Conservation (phyloP, 306 rosid species). For the Urtica urens region DNA sequence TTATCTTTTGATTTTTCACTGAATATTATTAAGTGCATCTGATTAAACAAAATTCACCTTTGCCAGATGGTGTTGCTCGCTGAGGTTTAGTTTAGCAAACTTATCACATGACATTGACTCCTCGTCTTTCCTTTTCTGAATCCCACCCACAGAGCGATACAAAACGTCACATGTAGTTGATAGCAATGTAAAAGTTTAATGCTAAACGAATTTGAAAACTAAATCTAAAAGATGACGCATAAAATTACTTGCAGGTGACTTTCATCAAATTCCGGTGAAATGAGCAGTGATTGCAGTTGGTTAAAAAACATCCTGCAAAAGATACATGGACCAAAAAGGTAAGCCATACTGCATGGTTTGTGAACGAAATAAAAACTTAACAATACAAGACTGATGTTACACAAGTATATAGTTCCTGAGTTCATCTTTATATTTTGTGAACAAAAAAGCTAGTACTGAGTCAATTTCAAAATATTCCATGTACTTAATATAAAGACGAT, state of each 20-base stretch:
- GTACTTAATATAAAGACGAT: too few species aligned
- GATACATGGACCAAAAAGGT: slow-evolving; percentile 4
- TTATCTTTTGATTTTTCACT: too few species aligned
- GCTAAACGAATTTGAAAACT: neutral
- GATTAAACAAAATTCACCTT: slow-evolving; percentile 10
- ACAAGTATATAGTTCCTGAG: too few species aligned
- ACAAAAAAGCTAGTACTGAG: too few species aligned
- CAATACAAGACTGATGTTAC: too few species aligned
- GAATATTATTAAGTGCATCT: too few species aligned
- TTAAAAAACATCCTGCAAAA: slow-evolving; percentile 55
- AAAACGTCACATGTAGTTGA: slow-evolving; percentile 14
- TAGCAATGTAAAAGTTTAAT: slow-evolving; percentile 3
- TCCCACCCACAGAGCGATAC: slow-evolving; percentile 26
- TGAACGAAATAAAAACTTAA: neutral
- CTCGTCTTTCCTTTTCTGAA: slow-evolving; percentile 42
- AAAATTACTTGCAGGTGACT: slow-evolving; percentile 49
- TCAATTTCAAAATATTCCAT: too few species aligned
- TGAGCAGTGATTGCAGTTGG: slow-evolving; percentile 46
- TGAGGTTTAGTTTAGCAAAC: slow-evolving; percentile 48
- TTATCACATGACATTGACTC: slow-evolving; percentile 44
- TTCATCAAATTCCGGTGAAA: slow-evolving; percentile 41
- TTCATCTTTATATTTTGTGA: too few species aligned
- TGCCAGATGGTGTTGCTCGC: slow-evolving; percentile 43
- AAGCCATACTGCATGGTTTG: slow-evolving; percentile 6
- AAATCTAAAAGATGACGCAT: slow-evolving; percentile 16